Evolutionary conservation across 805 yeast species (phyloP).

Genomic region (Cyberlindnera subsufficiens): DNA sequence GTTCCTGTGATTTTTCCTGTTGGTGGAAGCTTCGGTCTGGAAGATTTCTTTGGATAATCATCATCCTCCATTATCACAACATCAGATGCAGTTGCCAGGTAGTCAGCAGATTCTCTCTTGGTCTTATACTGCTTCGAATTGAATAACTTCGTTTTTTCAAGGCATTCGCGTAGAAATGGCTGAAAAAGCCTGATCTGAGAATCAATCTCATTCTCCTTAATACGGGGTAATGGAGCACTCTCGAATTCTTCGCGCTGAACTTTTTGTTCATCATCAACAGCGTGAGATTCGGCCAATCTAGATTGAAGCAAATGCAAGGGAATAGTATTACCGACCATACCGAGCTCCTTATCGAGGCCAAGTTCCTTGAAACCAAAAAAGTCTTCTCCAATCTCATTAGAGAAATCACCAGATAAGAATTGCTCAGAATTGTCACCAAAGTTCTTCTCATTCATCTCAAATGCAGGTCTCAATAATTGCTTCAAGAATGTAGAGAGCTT

Average conservation of each 20-base stretch:
- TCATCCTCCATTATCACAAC: constrained; percentile 74
- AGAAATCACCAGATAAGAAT: constrained; percentile 90
- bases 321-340: constrained; percentile 74
- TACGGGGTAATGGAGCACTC: constrained; percentile 44
- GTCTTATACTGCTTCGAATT: constrained; percentile 32
- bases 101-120: constrained; percentile 24
- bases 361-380: constrained; percentile 95
- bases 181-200: constrained; percentile 51
- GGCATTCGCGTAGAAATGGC: constrained; percentile 43
- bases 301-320: constrained; percentile 88
- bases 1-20: constrained; percentile 73
- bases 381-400: constrained; percentile 92
- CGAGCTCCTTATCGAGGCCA: constrained; percentile 90
- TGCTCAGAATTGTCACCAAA: constrained; percentile 91
- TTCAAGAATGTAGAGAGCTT: constrained; percentile 70
- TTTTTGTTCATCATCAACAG: constrained; percentile 36
- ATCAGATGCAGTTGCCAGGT: constrained; percentile 27
- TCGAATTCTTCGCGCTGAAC: constrained; percentile 62
- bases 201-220: constrained; percentile 47
- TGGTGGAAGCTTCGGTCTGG: constrained; percentile 78
- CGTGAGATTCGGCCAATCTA: constrained; percentile 54
- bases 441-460: constrained; percentile 66
- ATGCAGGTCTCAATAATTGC: constrained; percentile 75
- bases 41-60: constrained; percentile 72
- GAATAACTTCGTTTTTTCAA: constrained; percentile 35